Base-by-base conservation (phyloP, 2,329 filamentous ascomycete species). In the Exophiala lecanii-corni region DNA sequence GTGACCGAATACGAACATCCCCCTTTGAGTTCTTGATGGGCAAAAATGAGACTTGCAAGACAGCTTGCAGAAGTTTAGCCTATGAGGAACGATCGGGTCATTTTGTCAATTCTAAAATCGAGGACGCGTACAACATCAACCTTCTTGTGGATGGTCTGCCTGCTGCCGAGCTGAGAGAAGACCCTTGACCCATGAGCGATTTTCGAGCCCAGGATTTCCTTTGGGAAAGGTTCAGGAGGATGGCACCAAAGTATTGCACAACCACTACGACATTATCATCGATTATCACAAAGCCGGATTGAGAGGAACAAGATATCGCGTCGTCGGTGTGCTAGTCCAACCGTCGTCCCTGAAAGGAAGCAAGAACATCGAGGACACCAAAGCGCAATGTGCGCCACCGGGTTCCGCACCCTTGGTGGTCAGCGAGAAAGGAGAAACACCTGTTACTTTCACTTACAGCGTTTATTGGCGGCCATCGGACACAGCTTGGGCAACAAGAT, bases 1-100 rank as follows among this genome's bases (percentile, higher is more conserved):
- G 92, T 55, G 92, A 98, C 68, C 81, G 92, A 43, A 98, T 98
- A 69, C 88, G 88, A 70, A 94, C 88, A n/a, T 97, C 91, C 25
- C 87, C 91, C 0, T 95, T 94, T 60, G 81, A 95, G 60, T 72
- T 97, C 48, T 78, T 80, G 55, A 96, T 98, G 89, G 80, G 70
- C 42, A 71, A 80, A 50, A 92, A 98, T 62, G 86, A 96, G 65
- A 82, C 82, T 0, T 98, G 92, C 72, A 92, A 91, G 64, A 66
- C 76, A 12, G 73, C 94, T 2, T 98, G 92, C 65, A 69, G 74
- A 19, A 73, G 76, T 31, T 74, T 75, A 30, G 84, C 81, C 16
- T 83, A 82, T 60, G 74, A 84, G 33, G 69, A 78, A 20, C 72
- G 75, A 13, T 79, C 82, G 39, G 79, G 86, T 15, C 73, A 79